Evolutionary conservation across 1,284 basidiomycete genomes (phyloP).

Genomic region (Phellinidium pouzarii): DNA sequence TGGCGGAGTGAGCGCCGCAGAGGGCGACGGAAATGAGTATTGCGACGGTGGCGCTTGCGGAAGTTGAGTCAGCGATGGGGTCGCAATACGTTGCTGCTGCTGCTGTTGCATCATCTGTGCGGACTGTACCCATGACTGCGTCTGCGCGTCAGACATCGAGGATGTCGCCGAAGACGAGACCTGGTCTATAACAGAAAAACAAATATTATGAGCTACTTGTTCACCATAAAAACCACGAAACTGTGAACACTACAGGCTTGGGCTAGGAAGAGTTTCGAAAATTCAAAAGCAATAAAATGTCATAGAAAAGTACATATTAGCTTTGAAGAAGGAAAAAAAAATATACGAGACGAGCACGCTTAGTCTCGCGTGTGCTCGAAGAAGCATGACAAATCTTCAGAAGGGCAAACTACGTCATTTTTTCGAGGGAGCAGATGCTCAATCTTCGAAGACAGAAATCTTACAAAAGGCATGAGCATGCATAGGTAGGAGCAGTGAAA

Average conservation of each 20-base stretch:
- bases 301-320: too few relatives aligned
- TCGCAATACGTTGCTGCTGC: constrained; percentile 2
- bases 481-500: background rate
- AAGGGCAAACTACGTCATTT: too few relatives aligned
- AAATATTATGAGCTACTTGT: background rate
- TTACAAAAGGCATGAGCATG: too few relatives aligned
- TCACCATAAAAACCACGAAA: background rate
- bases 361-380: too few relatives aligned
- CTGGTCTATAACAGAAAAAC: background rate
- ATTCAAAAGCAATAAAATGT: too few relatives aligned
- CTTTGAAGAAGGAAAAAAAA: too few relatives aligned
- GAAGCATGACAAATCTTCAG: too few relatives aligned
- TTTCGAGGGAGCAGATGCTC: too few relatives aligned
- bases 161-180: background rate
- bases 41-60: constrained; percentile 14
- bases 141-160: background rate
- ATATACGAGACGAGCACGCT: too few relatives aligned
- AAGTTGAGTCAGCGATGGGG: constrained; percentile 8
- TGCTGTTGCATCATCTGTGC: constrained; percentile 1
- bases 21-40: constrained; percentile 17
- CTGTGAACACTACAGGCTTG: background rate
- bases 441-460: too few relatives aligned
- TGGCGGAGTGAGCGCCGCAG: constrained; percentile 16
- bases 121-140: background rate
- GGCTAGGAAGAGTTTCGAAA: too few relatives aligned